Evolutionary conservation across 345 rosid species (phyloP).

Genomic region (Nasturtium officinale): DNA sequence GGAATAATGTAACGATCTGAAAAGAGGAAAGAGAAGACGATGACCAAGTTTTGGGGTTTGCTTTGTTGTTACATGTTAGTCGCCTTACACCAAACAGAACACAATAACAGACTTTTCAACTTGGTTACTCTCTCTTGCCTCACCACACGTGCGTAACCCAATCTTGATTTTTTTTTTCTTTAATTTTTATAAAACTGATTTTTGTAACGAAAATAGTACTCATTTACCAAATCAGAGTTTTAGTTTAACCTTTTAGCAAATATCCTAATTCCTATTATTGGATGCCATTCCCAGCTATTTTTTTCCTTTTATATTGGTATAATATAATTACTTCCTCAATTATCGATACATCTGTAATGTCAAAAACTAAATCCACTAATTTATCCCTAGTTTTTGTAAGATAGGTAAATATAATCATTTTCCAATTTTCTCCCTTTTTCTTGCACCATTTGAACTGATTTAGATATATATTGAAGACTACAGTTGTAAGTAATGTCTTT

Average conservation of each 20-base stretch:
- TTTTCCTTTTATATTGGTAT: background rate
- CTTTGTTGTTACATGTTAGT: slow-evolving; percentile 39
- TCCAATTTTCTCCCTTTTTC: background rate
- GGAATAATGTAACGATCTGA: slow-evolving; percentile 16
- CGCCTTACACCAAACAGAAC: slow-evolving; percentile 32
- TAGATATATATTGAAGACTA: background rate
- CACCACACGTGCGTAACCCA: slow-evolving; percentile 25
- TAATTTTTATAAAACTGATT: background rate
- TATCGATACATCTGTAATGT: background rate
- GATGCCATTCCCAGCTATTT: slow-evolving; percentile 3
- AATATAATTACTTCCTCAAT: background rate
- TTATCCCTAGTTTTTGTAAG: background rate
- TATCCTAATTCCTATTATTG: background rate
- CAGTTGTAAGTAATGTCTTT: background rate
- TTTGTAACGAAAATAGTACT: background rate
- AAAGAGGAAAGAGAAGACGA: slow-evolving; percentile 2
- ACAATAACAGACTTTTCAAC: slow-evolving; percentile 48
- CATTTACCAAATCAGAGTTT: background rate
- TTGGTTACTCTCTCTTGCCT: slow-evolving; percentile 17
- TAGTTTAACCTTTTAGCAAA: background rate
- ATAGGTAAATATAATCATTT: background rate
- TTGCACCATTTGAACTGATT: background rate
- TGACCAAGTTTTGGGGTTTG: slow-evolving; percentile 22
- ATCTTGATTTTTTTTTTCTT: background rate
- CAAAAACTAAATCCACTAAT: background rate